Conservation (phyloP, 352 stramenopile genomes). For the Pythium aristosporum region DNA sequence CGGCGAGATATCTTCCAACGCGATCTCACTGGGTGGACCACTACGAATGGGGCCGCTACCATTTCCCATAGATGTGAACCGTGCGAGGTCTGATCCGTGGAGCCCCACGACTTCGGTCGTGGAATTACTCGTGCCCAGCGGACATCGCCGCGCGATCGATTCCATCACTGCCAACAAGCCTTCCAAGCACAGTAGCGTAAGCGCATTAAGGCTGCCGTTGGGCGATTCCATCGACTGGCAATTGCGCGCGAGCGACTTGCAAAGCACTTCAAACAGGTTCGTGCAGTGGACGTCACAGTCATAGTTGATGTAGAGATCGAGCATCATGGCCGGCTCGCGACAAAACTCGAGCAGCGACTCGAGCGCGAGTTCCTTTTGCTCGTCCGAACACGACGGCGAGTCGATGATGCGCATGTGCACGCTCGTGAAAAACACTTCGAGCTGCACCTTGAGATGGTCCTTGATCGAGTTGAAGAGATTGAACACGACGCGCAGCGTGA, state of each 20-base stretch:
- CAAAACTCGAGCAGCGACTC: conserved; percentile 98
- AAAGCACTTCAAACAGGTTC: conserved; percentile 98
- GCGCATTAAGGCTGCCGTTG: conserved; percentile 60
- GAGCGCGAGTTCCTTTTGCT: conserved; percentile 85
- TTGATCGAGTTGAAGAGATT: conserved; percentile 99
- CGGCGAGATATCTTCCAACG: conserved; percentile 79
- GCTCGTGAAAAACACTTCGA: conserved; percentile 98
- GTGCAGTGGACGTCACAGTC: conserved; percentile 99
- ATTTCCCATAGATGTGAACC: conserved; percentile 38
- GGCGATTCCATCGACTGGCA: conserved; percentile 70
- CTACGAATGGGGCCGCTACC: conserved; percentile 14
- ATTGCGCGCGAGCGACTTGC: conserved; percentile 90
- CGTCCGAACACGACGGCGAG: conserved; percentile 74
- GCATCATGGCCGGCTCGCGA: conserved; percentile 95
- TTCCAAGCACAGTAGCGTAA: conserved; percentile 75
- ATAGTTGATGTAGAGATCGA: conserved; percentile 99
- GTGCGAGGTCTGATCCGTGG: conserved; percentile 65
- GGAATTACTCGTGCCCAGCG: conserved; percentile 36
- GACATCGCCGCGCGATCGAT: conserved; percentile 87
- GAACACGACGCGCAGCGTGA: conserved; percentile 97
- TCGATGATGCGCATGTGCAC: conserved; percentile 96
- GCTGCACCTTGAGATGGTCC: conserved; percentile 97
- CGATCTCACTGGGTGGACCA: conserved; percentile 40
- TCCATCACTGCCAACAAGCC: conserved; percentile 94
- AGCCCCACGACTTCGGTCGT: conserved; percentile 29